Base-by-base conservation (phyloP, 2,329 filamentous ascomycete genomes). In the Chrysoporthe puriensis region DNA sequence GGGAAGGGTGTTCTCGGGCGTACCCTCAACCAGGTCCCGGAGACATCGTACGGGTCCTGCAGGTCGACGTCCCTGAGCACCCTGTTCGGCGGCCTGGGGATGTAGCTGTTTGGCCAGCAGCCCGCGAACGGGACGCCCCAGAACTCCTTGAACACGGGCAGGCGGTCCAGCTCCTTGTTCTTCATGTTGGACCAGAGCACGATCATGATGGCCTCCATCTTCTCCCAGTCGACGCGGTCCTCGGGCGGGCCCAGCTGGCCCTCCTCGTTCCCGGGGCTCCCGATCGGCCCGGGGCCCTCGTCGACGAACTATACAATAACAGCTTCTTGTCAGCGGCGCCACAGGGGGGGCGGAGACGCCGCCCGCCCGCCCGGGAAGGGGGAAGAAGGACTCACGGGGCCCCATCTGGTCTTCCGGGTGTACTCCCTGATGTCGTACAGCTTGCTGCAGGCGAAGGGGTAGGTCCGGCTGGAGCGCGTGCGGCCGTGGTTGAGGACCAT, bases 341-440 rank as follows among this genome's bases (percentile, higher is more conserved):
- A n/a, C n/a, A n/a, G n/a, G n/a, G n/a, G n/a, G n/a, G 26, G 26
- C 26, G 26, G 26, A 26, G 26, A 26, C 26, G 26, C n/a, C n/a
- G n/a, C n/a, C n/a, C n/a, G n/a, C 26, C 26, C 26, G 26, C 26
- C 26, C 2, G 16, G 18, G 16, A 11, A 42, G 5, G 36, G 3
- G 6, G 3, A 13, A 36, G 13, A 18, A 32, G 18, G 18, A 50
- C 63, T 65, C n/a, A 65, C 63, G 0, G 92, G 92, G 0, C 92
- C 92, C 91, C 91, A 94, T 46, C 82, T 76, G 1, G 85, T 90
- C 36, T 77, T 76, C 1, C 79, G 75, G 0, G 86, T 90, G 76
- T 93, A 92, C 71, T 90, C 84, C 1, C 91, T 83, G 60, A 94
- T 78, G 74, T 94, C 91, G 71, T 94, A 95, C 3, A 94, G 90